Percentiles rank a stretch among this genome's conserved stretches.
These are phyloP conservation scores for Citrus hindsii DNA, from an alignment of 345 rosid species.

Conservation along the genomic window DNA sequence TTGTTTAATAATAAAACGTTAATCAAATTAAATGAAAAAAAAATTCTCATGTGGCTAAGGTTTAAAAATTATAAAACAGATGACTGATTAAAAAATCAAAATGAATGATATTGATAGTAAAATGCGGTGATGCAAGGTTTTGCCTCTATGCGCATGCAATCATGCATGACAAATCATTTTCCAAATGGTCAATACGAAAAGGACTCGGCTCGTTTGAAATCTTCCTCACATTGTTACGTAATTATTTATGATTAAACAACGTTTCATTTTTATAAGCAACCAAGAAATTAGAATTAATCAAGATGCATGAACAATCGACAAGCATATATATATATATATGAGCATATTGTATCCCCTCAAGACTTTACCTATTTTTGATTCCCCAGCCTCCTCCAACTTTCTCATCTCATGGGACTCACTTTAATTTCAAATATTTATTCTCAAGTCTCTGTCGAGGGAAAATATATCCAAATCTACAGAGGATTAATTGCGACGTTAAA, in stretches of 20 bases:
- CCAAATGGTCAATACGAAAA: not conserved
- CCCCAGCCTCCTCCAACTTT: not conserved
- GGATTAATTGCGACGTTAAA: not conserved
- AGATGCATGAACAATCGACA: slow-evolving; percentile 18
- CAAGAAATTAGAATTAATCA: not conserved
- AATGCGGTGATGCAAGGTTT: not conserved
- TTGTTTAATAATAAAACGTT: too few relatives aligned
- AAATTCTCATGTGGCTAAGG: too few relatives aligned
- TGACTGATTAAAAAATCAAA: not conserved
- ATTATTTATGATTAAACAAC: not conserved
- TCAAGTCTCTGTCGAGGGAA: not conserved
- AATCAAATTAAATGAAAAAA: too few relatives aligned
- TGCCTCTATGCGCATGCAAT: slow-evolving; percentile 3
- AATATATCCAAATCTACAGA: not conserved
- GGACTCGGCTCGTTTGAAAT: not conserved
- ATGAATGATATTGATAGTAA: not conserved
- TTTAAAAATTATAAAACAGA: too few relatives aligned
- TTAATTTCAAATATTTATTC: not conserved
- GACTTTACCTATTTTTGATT: not conserved
- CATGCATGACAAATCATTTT: not conserved
- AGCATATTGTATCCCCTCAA: not conserved
- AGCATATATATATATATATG: too few relatives aligned
- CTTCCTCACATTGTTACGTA: too few relatives aligned
- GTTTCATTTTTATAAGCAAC: not conserved
- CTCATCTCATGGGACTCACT: not conserved